Conservation (phyloP, 345 rosid species). For the Passiflora organensis region DNA sequence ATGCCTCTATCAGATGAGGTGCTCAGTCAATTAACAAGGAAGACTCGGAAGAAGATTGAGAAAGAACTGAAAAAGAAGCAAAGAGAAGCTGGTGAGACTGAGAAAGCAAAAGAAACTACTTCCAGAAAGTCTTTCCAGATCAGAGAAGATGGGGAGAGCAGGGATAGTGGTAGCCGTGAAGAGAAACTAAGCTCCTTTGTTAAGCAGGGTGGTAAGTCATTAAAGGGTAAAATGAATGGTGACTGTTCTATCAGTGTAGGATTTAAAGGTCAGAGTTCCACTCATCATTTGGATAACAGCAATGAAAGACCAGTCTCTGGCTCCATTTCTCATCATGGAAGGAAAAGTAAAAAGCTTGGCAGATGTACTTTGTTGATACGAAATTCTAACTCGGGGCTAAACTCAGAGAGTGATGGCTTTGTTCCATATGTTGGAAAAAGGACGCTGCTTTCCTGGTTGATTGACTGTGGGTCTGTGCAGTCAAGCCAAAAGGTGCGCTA, state of each 20-base stretch:
- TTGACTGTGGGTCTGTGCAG: constrained; percentile 27
- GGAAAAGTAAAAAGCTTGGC: constrained; percentile 71
- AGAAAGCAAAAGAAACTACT: constrained; percentile 11
- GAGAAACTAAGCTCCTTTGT: constrained; percentile 63
- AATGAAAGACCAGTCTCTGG: constrained; percentile 33
- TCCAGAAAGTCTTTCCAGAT: constrained; percentile 18
- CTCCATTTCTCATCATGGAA: constrained; percentile 49
- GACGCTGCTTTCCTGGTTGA: constrained; percentile 31
- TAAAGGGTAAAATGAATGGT: constrained; percentile 40
- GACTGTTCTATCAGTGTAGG: constrained; percentile 28
- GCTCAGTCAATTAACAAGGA: constrained; percentile 30
- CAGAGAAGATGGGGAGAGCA: constrained; percentile 21
- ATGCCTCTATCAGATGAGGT: constrained; percentile 28
- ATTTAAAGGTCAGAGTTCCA: constrained; percentile 35
- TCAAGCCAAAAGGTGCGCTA: constrained; percentile 32
- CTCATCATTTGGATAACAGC: constrained; percentile 20
- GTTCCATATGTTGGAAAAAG: constrained; percentile 27
- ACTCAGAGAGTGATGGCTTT: constrained; percentile 26
- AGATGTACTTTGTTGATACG: constrained; percentile 27
- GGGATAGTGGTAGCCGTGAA: constrained; percentile 48
- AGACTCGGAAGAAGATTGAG: constrained; percentile 33
- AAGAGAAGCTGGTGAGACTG: constrained; percentile 14
- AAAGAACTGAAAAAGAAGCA: constrained; percentile 32
- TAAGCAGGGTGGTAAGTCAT: constrained; percentile 48
- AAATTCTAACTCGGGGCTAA: constrained; percentile 17